Evolutionary conservation across 257 asterid species (phyloP).

Genomic region (Fraxinus pennsylvanica): DNA sequence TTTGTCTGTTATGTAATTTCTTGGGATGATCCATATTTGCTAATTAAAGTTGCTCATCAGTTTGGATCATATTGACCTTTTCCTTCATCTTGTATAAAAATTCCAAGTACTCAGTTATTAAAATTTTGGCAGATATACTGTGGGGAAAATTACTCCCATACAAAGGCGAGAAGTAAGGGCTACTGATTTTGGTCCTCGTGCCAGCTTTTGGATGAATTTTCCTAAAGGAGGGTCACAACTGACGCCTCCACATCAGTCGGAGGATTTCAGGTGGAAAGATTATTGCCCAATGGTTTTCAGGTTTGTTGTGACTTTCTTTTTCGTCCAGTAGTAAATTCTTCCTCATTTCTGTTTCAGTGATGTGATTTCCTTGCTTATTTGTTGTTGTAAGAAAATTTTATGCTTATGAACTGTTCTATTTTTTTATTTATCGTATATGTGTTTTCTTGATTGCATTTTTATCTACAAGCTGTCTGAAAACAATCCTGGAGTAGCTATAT

Average conservation of each 20-base stretch:
- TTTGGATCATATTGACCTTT: background rate
- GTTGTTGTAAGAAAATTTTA: background rate
- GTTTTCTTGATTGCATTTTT: slow-evolving; percentile 2
- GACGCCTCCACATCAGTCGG: slow-evolving; percentile 92
- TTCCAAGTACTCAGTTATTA: slow-evolving; percentile 29
- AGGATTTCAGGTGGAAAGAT: slow-evolving; percentile 96
- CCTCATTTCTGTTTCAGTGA: background rate
- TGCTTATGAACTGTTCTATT: background rate
- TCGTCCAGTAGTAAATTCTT: background rate
- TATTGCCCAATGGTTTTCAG: slow-evolving; percentile 99
- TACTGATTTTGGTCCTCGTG: slow-evolving; percentile 82
- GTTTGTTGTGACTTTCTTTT: slow-evolving; percentile 38
- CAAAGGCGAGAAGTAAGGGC: slow-evolving; percentile 85
- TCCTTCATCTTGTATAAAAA: slow-evolving; percentile 15
- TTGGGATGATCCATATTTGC: slow-evolving; percentile 8
- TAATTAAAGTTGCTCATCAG: background rate
- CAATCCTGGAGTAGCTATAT: slow-evolving; percentile 3
- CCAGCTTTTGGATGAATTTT: slow-evolving; percentile 96
- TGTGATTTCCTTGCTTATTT: background rate
- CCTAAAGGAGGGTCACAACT: slow-evolving; percentile 88
- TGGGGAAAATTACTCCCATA: slow-evolving; percentile 95
- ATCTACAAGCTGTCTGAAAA: background rate
- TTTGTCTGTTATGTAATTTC: background rate
- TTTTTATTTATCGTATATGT: background rate
- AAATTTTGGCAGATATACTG: slow-evolving; percentile 72